Evolutionary conservation across 495 filamentous ascomycete species (phyloP).

Genomic region (Penicillium nucicola): DNA sequence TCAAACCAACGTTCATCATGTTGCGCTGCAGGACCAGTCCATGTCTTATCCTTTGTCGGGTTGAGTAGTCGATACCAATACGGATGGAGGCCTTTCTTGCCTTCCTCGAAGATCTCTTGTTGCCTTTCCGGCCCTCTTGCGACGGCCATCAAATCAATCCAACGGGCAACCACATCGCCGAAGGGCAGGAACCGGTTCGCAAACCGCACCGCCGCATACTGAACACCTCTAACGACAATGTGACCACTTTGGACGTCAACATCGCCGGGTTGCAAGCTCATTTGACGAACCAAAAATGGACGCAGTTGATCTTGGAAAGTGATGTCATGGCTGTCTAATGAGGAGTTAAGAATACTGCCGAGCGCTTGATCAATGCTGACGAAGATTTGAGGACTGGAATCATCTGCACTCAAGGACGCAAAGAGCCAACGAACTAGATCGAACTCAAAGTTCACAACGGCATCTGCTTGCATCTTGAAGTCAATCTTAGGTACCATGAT

Average conservation of each 20-base stretch:
- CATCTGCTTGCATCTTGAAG: slow-evolving; percentile 27
- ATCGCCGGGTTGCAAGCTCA: slow-evolving; percentile 54
- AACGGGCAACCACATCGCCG: slow-evolving; percentile 72
- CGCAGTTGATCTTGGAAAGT: slow-evolving; percentile 49
- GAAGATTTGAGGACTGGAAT: slow-evolving; percentile 66
- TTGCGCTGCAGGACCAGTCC: slow-evolving; percentile 8
- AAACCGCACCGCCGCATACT: slow-evolving; percentile 82
- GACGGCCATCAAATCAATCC: slow-evolving; percentile 82
- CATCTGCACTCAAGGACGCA: slow-evolving; percentile 74
- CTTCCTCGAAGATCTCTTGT: slow-evolving; percentile 85
- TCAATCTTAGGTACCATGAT: slow-evolving; percentile 60
- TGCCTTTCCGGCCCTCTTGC: slow-evolving; percentile 58
- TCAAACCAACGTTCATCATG: slow-evolving; percentile 32
- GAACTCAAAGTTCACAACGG: slow-evolving; percentile 48
- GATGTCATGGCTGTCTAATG: slow-evolving; percentile 44
- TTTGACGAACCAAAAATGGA: slow-evolving; percentile 63
- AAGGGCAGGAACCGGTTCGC: slow-evolving; percentile 87
- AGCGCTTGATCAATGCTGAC: slow-evolving; percentile 88
- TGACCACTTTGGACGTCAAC: slow-evolving; percentile 36
- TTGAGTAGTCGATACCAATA: slow-evolving; percentile 73
- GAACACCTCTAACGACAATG: slow-evolving; percentile 58
- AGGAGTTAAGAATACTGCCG: slow-evolving; percentile 67
- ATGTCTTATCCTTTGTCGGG: slow-evolving; percentile 36
- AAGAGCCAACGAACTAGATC: slow-evolving; percentile 76
- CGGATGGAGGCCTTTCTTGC: slow-evolving; percentile 79